phyloP scores from a whole-genome alignment of 148 eudicot genomes.

The Rhododendron ovatum region DNA sequence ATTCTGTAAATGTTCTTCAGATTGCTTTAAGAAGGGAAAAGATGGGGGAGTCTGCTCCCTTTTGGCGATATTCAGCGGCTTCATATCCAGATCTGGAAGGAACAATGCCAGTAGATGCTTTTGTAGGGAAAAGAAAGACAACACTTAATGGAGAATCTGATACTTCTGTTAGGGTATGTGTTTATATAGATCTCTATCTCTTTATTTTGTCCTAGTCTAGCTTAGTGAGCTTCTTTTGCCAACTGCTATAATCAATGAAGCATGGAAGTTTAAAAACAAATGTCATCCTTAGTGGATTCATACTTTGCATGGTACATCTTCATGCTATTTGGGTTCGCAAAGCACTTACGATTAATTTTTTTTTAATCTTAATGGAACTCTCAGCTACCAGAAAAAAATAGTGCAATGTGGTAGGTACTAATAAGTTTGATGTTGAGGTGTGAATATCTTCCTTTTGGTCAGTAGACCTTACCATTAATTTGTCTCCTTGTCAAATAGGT shows the following conservation, averaged over 20 bases:
- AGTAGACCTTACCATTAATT: background rate
- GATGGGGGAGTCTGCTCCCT: conserved; percentile 88
- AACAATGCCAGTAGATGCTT: conserved; percentile 22
- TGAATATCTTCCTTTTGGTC: background rate
- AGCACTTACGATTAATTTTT: background rate
- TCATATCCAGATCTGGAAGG: conserved; percentile 80
- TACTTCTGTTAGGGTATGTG: conserved; percentile 19
- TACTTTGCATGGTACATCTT: background rate
- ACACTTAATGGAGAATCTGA: conserved; percentile 24
- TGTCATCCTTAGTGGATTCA: background rate
- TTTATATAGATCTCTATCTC: background rate
- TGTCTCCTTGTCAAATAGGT: background rate
- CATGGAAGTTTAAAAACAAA: background rate
- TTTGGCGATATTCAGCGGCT: conserved; percentile 94
- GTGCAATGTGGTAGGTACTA: background rate
- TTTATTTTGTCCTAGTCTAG: background rate
- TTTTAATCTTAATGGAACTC: background rate
- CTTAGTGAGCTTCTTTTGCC: background rate
- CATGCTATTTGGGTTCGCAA: background rate
- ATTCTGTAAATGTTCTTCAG: conserved; percentile 22
- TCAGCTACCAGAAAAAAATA: background rate
- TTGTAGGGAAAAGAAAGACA: conserved; percentile 22
- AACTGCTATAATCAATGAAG: background rate
- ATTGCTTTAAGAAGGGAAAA: conserved; percentile 86
- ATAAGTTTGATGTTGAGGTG: background rate